Base-by-base conservation (phyloP, 768 basidiomycete genomes). In the Tricholoma terreum region DNA sequence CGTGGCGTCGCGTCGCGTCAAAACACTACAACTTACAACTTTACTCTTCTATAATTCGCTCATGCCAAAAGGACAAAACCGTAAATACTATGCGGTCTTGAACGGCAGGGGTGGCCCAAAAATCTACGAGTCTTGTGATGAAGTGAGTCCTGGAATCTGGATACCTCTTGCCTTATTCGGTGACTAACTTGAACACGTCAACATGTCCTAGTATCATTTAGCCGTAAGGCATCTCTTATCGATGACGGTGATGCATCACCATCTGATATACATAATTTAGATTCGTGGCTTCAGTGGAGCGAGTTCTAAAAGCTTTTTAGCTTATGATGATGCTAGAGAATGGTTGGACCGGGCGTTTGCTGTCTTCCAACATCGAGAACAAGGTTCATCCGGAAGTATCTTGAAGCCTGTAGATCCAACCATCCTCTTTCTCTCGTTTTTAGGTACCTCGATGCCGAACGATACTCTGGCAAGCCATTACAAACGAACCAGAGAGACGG, bases 1-100 rank as follows among this genome's bases (percentile, higher is more conserved):
- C 59, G 59, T 56, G 59, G n/a, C 14, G 46, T 21, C 52, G n/a
- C 14, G 46, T 21, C 52, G 48, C 36, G 51, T 50, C 21, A 11
- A n/a, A n/a, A 15, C 19, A 27, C 53, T 42, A 49, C 27, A 12
- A 10, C 0, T 17, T 15, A 12, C 8, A 9, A 10, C 4, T 4
- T 15, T n/a, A 4, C 27, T 35, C 38, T 19, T 50, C 3, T 15
- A 15, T 15, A 27, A 27, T 21, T 14, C 22, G 22, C 21, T 14
- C 31, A 51, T 58, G 49, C 55, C 53, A 22, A 55, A 57, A 50
- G 27, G 21, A 4, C 27, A 7, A 17, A 57, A 35, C 27, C 17
- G 48, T 15, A 58, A 60, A 34, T 63, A 49, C 14, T 63, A 63
- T 31, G 62, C 62, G 7, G 57, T 63, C 14, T 31, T 63, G 7